Conservation (phyloP, 164 flowering plant genomes). For the Chimonanthus praecox region DNA sequence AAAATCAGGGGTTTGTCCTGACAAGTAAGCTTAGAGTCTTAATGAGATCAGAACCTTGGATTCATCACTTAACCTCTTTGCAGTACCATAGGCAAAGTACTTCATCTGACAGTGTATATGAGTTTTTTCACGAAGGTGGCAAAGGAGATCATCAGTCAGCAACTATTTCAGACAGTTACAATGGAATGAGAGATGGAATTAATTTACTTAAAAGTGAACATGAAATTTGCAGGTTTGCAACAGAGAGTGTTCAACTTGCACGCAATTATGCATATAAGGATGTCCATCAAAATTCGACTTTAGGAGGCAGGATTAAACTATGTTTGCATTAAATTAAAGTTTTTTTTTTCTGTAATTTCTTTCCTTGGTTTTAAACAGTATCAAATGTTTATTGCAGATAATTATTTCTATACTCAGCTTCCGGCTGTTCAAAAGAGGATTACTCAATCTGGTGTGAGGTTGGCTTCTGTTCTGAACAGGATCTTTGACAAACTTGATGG, state of each 20-base stretch:
- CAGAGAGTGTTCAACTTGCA: conserved; percentile 6
- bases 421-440: conserved; percentile 10
- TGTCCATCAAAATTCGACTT: not conserved
- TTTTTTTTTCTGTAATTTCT: not conserved
- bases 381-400: conserved; percentile 1
- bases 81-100: no score
- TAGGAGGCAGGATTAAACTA: conserved; percentile 4
- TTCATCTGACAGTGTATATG: no score
- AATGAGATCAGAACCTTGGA: not conserved
- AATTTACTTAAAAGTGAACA: not conserved
- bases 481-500: not conserved
- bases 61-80: not conserved
- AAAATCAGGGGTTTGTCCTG: conserved; percentile 1
- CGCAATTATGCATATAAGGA: conserved; percentile 6
- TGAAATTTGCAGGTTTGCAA: conserved; percentile 6
- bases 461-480: conserved; percentile 6
- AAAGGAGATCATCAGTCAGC: not conserved
- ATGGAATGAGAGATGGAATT: not conserved
- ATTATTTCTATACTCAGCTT: conserved; percentile 3
- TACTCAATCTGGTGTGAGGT: conserved; percentile 10
- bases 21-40: conserved; percentile 1
- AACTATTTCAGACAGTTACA: not conserved
- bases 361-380: not conserved
- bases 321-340: not conserved
- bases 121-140: not conserved